phyloP scores from a whole-genome alignment of 345 rosid genomes.

The Ceriops decandra region DNA sequence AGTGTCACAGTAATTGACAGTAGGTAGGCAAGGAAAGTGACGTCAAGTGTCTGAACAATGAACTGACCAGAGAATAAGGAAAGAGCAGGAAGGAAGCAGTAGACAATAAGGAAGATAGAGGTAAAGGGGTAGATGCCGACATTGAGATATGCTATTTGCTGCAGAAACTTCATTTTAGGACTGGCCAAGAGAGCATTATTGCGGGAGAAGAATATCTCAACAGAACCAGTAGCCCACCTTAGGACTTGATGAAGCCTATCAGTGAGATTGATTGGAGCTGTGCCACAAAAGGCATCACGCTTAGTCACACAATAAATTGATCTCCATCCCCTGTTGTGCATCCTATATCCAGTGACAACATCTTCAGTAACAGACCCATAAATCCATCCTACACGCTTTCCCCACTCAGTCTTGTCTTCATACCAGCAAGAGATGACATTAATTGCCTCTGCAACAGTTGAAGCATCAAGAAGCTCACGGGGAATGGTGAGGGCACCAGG shows the following conservation, averaged over 20 bases:
- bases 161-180: constrained; percentile 78
- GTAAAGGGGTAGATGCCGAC: constrained; percentile 98
- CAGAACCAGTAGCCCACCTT: constrained; percentile 98
- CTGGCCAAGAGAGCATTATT: constrained; percentile 91
- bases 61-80: constrained; percentile 97
- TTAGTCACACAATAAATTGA: constrained; percentile 96
- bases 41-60: constrained; percentile 78
- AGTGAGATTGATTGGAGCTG: constrained; percentile 94
- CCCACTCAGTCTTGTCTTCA: constrained; percentile 99
- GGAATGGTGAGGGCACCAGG: constrained; percentile 94
- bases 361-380: constrained; percentile 99
- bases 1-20: constrained; percentile 72
- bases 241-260: constrained; percentile 98
- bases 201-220: constrained; percentile 94
- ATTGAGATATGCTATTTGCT: constrained; percentile 86
- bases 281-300: constrained; percentile 93
- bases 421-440: constrained; percentile 98
- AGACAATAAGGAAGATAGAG: constrained; percentile 87
- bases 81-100: constrained; percentile 94
- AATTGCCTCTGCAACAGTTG: constrained; percentile 95
- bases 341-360: constrained; percentile 94
- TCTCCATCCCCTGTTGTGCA: constrained; percentile 99
- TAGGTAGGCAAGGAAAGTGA: constrained; percentile 81
- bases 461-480: constrained; percentile 87
- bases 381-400: constrained; percentile 91